A percentile compares a stretch with the other conserved stretches of the same genome.
These are phyloP conservation scores for Zymoseptoria passerinii DNA, from an alignment of 2,329 filamentous ascomycete genomes.

Conservation along the genomic window DNA sequence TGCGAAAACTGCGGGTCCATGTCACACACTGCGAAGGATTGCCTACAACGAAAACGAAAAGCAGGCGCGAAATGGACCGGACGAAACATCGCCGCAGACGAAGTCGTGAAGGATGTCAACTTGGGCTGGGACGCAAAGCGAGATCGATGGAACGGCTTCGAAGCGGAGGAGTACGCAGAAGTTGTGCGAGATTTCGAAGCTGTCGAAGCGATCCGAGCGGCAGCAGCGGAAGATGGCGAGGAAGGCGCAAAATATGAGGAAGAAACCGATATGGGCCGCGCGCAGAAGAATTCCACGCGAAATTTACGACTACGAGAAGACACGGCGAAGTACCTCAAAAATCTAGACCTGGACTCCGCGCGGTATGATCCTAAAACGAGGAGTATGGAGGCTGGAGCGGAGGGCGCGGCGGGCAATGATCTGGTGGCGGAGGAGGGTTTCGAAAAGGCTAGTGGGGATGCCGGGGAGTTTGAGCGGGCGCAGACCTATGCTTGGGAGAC, in stretches of 20 bases:
- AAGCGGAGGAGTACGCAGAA: constrained; percentile 71
- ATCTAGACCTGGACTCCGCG: constrained; percentile 89
- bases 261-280: constrained; percentile 91
- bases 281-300: constrained; percentile 82
- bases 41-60: constrained; percentile 78
- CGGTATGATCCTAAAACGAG: constrained; percentile 97
- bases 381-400: constrained; percentile 62
- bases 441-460: constrained; percentile 79
- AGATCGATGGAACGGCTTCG: constrained; percentile 98
- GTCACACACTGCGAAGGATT: constrained; percentile 94
- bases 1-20: constrained; percentile 98
- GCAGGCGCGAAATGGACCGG: constrained; percentile 88
- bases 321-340: constrained; percentile 91
- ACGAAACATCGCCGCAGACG: constrained; percentile 86
- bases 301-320: constrained; percentile 91
- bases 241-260: constrained; percentile 69
- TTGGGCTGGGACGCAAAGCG: constrained; percentile 95
- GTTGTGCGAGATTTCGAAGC: constrained; percentile 88
- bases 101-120: constrained; percentile 73
- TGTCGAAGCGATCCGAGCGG: constrained; percentile 62
- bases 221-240: constrained; percentile 38
- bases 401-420: constrained; percentile 69
- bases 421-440: constrained; percentile 91
- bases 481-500: constrained; percentile 92
- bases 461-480: constrained; percentile 82